phyloP scores from a whole-genome alignment of 805 yeast species.

The Cyberlindnera saturnus region DNA sequence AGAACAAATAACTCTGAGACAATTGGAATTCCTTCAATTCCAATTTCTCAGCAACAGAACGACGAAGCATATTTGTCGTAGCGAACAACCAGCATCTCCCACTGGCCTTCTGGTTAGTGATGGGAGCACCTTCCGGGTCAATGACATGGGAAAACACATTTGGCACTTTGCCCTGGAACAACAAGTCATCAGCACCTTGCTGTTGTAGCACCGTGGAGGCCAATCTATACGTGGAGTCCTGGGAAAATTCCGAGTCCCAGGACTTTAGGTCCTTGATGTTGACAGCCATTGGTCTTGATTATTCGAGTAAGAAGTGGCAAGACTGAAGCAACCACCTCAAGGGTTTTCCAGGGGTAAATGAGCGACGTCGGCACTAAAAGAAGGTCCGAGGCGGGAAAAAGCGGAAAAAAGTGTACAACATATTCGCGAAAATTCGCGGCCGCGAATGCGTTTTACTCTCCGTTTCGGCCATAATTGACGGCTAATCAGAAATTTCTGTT shows the following conservation, averaged over 20 bases:
- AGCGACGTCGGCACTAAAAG: too few relatives aligned
- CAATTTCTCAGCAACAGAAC: conserved; percentile 53
- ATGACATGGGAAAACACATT: conserved; percentile 22
- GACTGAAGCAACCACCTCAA: not conserved
- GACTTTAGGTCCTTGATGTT: conserved; percentile 9
- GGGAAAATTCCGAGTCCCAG: conserved; percentile 22
- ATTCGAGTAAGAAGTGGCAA: not conserved
- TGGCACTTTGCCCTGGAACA: conserved; percentile 19
- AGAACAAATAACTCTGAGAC: conserved; percentile 74
- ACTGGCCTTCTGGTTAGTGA: conserved; percentile 66
- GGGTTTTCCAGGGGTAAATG: too few relatives aligned
- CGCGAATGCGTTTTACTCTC: not conserved
- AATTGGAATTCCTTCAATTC: conserved; percentile 65
- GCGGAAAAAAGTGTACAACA: too few relatives aligned
- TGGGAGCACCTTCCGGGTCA: conserved; percentile 49
- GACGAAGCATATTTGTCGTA: conserved; percentile 65
- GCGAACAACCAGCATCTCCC: conserved; percentile 93
- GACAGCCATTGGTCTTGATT: conserved; percentile 1
- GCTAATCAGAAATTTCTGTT: not conserved
- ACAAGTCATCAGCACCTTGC: conserved; percentile 27
- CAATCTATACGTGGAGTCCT: conserved; percentile 25
- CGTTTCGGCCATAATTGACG: not conserved
- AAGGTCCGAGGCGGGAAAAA: too few relatives aligned
- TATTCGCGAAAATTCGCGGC: too few relatives aligned
- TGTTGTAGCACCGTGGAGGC: conserved; percentile 32